These are phyloP conservation scores for Ophiostoma angusticollis DNA, from an alignment of 2,329 filamentous ascomycete genomes.

Conservation along the genomic window DNA sequence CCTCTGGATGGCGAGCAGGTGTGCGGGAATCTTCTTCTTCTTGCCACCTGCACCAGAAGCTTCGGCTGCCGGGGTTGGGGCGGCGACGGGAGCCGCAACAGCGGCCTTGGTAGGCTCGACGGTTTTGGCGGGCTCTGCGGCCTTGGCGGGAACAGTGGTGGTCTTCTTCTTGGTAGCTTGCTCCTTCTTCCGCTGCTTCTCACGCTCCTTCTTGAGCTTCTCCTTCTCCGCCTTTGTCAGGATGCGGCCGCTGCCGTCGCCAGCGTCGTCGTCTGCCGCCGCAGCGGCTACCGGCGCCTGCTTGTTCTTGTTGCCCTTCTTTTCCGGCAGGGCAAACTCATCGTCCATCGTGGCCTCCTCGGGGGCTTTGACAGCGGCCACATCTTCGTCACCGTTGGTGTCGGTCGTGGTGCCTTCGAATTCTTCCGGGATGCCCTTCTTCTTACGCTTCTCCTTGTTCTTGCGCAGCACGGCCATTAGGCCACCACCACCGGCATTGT, in stretches of 20 bases:
- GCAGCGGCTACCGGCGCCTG: constrained; percentile 33
- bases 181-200: constrained; percentile 98
- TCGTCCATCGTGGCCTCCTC: constrained; percentile 73
- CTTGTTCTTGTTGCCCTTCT: constrained; percentile 47
- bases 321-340: constrained; percentile 72
- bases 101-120: constrained; percentile 42
- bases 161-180: constrained; percentile 85
- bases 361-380: constrained; percentile 50
- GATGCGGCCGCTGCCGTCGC: constrained; percentile 50
- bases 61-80: constrained; percentile 21
- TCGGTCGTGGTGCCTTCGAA: constrained; percentile 57
- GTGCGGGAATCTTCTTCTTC: constrained; percentile 84
- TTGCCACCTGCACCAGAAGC: constrained; percentile 41
- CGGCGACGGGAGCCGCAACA: constrained; percentile 28
- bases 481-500: constrained; percentile 45
- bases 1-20: constrained; percentile 61
- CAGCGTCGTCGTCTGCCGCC: constrained; percentile 35
- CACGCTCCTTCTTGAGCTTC: constrained; percentile 91
- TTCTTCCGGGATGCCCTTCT: constrained; percentile 68
- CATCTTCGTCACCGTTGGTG: constrained; percentile 15
- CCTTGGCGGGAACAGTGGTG: constrained; percentile 28
- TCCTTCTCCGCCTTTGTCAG: constrained; percentile 99
- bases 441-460: constrained; percentile 77
- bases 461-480: constrained; percentile 71
- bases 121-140: constrained; percentile 25